These are phyloP conservation scores for Hypoxylon perforatum DNA, from an alignment of 495 filamentous ascomycete species.

Conservation along the genomic window DNA sequence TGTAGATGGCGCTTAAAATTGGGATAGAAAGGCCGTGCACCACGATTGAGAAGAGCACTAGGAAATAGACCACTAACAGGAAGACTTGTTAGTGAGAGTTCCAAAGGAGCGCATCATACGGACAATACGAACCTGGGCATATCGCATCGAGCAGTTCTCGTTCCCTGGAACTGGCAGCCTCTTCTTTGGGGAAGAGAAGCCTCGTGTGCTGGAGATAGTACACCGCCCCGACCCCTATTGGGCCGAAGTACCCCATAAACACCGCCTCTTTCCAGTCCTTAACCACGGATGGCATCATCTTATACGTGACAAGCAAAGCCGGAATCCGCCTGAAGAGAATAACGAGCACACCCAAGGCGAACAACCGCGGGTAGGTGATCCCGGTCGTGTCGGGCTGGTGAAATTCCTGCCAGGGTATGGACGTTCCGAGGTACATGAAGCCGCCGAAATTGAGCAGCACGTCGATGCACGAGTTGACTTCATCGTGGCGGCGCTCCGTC, in stretches of 20 bases:
- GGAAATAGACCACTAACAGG: conserved; percentile 63
- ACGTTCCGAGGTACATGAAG: conserved; percentile 87
- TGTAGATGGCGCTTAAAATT: conserved; percentile 60
- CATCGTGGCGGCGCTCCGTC: conserved; percentile 76
- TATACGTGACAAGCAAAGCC: conserved; percentile 58
- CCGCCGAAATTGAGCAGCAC: conserved; percentile 75
- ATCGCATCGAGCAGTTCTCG: conserved; percentile 62
- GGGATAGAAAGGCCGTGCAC: conserved; percentile 69
- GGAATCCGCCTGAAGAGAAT: conserved; percentile 69
- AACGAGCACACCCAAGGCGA: conserved; percentile 78
- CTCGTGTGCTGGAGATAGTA: conserved; percentile 80
- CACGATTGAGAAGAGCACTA: conserved; percentile 68
- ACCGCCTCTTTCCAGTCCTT: conserved; percentile 70
- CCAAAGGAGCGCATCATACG: conserved; percentile 4
- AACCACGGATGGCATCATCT: conserved; percentile 75
- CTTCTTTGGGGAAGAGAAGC: conserved; percentile 63
- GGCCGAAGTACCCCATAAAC: conserved; percentile 91
- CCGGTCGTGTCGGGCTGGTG: conserved; percentile 53
- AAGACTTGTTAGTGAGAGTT: conserved; percentile 29
- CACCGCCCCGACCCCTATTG: conserved; percentile 86
- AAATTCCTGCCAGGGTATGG: conserved; percentile 76
- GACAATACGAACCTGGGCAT: conserved; percentile 45
- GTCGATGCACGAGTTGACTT: conserved; percentile 87
- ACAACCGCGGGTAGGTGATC: conserved; percentile 69
- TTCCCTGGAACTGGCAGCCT: conserved; percentile 63